A percentile compares a stretch with the other conserved stretches of the same genome.
Evolutionary conservation across 2,329 filamentous ascomycete species (phyloP).

Genomic region (Nemania diffusa): DNA sequence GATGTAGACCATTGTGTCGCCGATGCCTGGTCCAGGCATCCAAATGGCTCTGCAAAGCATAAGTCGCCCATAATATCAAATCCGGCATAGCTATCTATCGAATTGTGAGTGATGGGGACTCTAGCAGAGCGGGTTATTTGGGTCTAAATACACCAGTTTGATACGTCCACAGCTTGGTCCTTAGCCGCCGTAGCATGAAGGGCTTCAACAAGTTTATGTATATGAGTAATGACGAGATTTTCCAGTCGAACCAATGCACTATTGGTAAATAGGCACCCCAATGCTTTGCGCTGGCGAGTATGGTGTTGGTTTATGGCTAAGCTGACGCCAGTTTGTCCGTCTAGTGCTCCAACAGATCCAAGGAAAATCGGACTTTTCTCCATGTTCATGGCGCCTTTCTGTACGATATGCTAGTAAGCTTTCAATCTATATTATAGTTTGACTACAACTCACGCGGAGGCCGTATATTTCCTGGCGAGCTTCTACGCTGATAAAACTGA

Average conservation of each 20-base stretch:
- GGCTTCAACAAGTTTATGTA: conserved; percentile 40
- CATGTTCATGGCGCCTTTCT: conserved; percentile 41
- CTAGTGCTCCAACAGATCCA: conserved; percentile 37
- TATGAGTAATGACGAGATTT: conserved; percentile 39
- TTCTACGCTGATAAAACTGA: conserved; percentile 44
- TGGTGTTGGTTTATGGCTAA: conserved; percentile 39
- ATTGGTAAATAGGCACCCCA: conserved; percentile 45
- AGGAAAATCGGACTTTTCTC: conserved; percentile 46
- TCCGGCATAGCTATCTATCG: conserved; percentile 35
- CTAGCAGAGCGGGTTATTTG: neutral
- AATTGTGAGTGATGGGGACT: neutral
- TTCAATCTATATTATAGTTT: no score
- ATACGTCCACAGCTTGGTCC: conserved; percentile 37
- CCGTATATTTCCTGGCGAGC: conserved; percentile 48
- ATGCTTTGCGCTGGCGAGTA: conserved; percentile 43
- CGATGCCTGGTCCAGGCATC: conserved; percentile 40
- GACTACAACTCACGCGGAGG: conserved; percentile 35
- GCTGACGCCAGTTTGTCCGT: conserved; percentile 37
- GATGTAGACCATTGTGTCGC: conserved; percentile 40
- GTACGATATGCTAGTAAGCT: neutral
- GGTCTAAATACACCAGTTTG: conserved; percentile 40
- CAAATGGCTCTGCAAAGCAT: conserved; percentile 44
- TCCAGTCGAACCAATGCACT: conserved; percentile 42
- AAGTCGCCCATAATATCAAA: conserved; percentile 45
- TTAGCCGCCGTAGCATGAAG: conserved; percentile 29